These are phyloP conservation scores for Cladosporium sp. DNA, from an alignment of 2,329 filamentous ascomycete species.

Conservation along the genomic window DNA sequence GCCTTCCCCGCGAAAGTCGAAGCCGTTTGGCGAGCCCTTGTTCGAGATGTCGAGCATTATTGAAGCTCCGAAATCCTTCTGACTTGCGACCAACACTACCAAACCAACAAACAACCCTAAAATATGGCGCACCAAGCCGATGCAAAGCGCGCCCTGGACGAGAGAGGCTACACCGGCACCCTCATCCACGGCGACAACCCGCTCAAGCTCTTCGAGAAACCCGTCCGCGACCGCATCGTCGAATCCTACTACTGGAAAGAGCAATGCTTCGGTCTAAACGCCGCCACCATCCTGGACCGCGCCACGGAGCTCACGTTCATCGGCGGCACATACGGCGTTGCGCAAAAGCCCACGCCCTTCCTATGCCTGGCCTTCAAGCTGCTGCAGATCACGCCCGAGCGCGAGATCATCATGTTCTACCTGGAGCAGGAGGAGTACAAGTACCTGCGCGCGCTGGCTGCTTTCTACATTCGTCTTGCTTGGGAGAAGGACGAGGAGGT, in stretches of 20 bases:
- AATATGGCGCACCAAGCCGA: conserved; percentile 69
- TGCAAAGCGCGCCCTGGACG: conserved; percentile 75
- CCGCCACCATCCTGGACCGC: conserved; percentile 77
- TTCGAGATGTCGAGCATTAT: neutral
- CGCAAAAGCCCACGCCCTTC: conserved; percentile 87
- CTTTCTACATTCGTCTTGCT: conserved; percentile 91
- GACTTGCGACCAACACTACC: neutral
- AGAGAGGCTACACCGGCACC: conserved; percentile 75
- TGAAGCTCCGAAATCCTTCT: neutral
- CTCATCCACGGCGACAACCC: conserved; percentile 90
- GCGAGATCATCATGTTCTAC: conserved; percentile 78
- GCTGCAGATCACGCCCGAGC: conserved; percentile 78
- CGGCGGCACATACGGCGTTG: conserved; percentile 81
- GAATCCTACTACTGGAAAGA: conserved; percentile 98
- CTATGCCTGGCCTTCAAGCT: conserved; percentile 94
- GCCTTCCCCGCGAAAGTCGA: conserved; percentile 11
- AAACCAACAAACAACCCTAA: neutral
- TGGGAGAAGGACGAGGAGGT: conserved; percentile 80
- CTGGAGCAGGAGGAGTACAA: conserved; percentile 69
- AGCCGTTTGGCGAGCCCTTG: neutral
- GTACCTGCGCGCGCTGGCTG: conserved; percentile 84
- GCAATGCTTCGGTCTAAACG: conserved; percentile 94
- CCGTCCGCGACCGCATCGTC: conserved; percentile 90
- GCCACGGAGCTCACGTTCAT: conserved; percentile 82
- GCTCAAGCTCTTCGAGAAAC: conserved; percentile 93